Base-by-base conservation (phyloP, 2,329 filamentous ascomycete genomes). In the Colletotrichum sp. region DNA sequence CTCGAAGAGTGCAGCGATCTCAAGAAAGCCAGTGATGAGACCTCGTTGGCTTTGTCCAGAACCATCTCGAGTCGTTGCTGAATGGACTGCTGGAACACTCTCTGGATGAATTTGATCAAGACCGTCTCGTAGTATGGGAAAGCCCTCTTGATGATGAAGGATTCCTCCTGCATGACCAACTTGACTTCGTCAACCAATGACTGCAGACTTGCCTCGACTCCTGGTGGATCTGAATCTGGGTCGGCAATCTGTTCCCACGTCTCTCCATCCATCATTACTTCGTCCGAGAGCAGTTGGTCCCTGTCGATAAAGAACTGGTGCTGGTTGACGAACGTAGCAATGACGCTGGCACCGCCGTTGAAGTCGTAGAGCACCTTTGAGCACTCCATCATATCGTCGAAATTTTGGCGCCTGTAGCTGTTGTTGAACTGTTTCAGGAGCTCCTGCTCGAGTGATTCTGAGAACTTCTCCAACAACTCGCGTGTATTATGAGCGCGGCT, bases 271-370 rank as follows among this genome's bases (percentile, higher is more conserved):
- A 92, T 90, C 4, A 90, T 90, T 18, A 98, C 92, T 83, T 98
- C 96, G 80, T 98, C 96, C 1, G 94, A 94, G 66, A 98, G 93
- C 73, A 99, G 88, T 83, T 99, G 96, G 79, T 96, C 97, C 30
- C 96, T 91, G 82, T 99, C 97, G 82, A 99, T 98, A 86, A 99
- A 99, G 89, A 99, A 99, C 82, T 98, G 96, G 85, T 99, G 98
- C 84, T 99, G 97, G 82, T 99, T 99, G 82, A 99, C 96, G 84
- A 99, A 99, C 13, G 96, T 90, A 16, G 95, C 96, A 84, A 98
- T 98, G 75, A 99, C 97, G 83, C 96, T 99, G 73, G 95, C 93
- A 67, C 97, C 97, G 68, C 97, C 96, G 83, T 96, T 98, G 89
- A 99, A 99, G 85, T 99, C 97, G 82, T 97, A 91, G 77, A 99